Conservation (phyloP, 2,329 filamentous ascomycete species). For the Biscogniauxia sp. region DNA sequence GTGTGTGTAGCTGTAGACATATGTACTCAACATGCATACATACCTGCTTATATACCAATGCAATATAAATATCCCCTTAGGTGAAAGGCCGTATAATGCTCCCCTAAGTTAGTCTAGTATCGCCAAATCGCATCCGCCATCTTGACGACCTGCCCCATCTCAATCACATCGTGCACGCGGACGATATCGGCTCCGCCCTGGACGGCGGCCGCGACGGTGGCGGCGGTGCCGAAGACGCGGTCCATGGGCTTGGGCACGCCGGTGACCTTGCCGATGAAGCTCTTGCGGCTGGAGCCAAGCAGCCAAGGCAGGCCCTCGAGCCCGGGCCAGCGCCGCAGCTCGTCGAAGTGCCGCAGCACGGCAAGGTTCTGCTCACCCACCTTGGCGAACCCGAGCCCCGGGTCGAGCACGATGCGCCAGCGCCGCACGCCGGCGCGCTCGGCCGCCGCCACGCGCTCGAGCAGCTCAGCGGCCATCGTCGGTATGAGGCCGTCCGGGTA, state of each 20-base stretch:
- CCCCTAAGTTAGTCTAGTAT: constrained; percentile 26
- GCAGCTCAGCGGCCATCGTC: constrained; percentile 66
- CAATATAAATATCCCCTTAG: neutral
- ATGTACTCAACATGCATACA: too few species aligned
- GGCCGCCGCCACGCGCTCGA: constrained; percentile 68
- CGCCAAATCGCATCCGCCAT: constrained; percentile 95
- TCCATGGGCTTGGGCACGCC: constrained; percentile 69
- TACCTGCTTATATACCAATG: too few species aligned
- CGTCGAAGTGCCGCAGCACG: constrained; percentile 65
- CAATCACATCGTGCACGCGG: constrained; percentile 82
- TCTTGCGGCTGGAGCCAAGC: constrained; percentile 83
- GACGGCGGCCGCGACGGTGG: constrained; percentile 80
- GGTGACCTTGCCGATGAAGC: constrained; percentile 81
- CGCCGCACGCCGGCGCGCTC: constrained; percentile 78
- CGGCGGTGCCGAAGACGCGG: constrained; percentile 81
- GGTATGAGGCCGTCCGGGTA: constrained; percentile 69
- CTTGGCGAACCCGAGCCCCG: constrained; percentile 93
- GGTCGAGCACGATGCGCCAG: constrained; percentile 94
- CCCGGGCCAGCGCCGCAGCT: constrained; percentile 63
- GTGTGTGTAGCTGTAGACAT: too few species aligned
- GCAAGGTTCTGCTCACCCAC: constrained; percentile 76
- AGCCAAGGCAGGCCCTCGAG: constrained; percentile 79
- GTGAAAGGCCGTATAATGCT: neutral
- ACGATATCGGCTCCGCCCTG: constrained; percentile 88
- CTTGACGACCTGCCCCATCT: constrained; percentile 80